Evolutionary conservation across 2,329 filamentous ascomycete genomes (phyloP).

Genomic region (Colletotrichum tabaci): DNA sequence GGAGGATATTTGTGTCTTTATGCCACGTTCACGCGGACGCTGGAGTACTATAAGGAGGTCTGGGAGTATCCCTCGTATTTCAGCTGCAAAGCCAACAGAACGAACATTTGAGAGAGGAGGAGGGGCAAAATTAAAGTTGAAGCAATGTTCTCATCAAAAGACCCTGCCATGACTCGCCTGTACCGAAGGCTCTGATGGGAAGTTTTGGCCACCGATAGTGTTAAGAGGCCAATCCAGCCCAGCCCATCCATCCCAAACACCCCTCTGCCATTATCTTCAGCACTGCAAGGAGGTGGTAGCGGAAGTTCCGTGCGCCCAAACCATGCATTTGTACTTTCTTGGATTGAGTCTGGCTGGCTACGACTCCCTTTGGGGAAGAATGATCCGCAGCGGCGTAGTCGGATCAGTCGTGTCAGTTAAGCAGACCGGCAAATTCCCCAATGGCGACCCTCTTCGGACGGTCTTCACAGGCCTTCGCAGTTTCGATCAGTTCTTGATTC

Average conservation of each 20-base stretch:
- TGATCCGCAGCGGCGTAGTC: constrained; percentile 18
- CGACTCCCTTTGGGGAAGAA: constrained; percentile 24
- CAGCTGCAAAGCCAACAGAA: constrained; percentile 14
- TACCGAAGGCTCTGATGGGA: not conserved
- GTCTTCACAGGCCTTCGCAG: constrained; percentile 1
- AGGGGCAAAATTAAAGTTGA: not conserved
- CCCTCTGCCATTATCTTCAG: too few relatives aligned
- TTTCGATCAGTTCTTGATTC: constrained; percentile 7
- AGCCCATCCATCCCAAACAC: too few relatives aligned
- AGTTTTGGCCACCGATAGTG: too few relatives aligned
- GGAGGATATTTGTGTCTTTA: constrained; percentile 4
- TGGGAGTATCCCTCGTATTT: constrained; percentile 32
- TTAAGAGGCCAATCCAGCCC: too few relatives aligned
- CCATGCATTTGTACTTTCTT: constrained; percentile 31
- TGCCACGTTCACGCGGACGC: constrained; percentile 10
- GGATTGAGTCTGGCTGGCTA: constrained; percentile 23
- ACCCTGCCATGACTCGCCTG: constrained; percentile 14
- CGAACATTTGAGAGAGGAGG: constrained; percentile 1
- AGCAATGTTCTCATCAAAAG: not conserved
- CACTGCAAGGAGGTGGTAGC: too few relatives aligned
- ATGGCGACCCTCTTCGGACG: constrained; percentile 19
- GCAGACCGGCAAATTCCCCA: constrained; percentile 7
- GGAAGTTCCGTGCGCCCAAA: not conserved
- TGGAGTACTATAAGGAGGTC: constrained; percentile 28
- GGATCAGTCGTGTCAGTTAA: not conserved